Conservation (phyloP, 768 basidiomycete genomes). For the Leccinellum albellum region DNA sequence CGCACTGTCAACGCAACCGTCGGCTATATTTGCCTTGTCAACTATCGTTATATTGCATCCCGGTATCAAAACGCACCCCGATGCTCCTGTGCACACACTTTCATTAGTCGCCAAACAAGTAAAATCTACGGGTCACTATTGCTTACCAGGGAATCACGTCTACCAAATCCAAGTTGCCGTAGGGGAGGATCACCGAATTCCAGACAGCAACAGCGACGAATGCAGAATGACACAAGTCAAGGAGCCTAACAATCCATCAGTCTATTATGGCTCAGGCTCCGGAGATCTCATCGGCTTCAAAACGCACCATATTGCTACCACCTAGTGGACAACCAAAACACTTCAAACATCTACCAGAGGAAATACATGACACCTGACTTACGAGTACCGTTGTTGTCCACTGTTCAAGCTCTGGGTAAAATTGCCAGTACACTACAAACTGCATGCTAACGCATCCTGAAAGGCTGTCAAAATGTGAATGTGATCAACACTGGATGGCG, state of each 20-base stretch:
- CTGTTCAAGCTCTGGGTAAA: constrained; percentile 9
- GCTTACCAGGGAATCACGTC: constrained; percentile 24
- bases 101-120: neutral
- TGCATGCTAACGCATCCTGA: constrained; percentile 27
- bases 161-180: constrained; percentile 10
- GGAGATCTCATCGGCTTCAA: neutral
- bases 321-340: constrained; percentile 7
- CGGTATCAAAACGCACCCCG: constrained; percentile 13
- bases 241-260: constrained; percentile 10
- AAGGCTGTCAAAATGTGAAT: constrained; percentile 11
- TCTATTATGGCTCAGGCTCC: neutral
- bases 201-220: constrained; percentile 21
- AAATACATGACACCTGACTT: neutral
- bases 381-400: constrained; percentile 20
- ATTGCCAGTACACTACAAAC: constrained; percentile 23
- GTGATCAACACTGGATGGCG: neutral
- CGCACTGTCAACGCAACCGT: constrained; percentile 22
- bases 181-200: constrained; percentile 20
- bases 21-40: constrained; percentile 9
- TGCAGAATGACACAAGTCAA: constrained; percentile 24
- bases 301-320: constrained; percentile 19
- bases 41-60: neutral
- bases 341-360: neutral
- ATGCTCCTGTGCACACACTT: constrained; percentile 16
- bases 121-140: neutral